Base-by-base conservation (phyloP, 306 rosid genomes). In the Prinsepia uniflora region DNA sequence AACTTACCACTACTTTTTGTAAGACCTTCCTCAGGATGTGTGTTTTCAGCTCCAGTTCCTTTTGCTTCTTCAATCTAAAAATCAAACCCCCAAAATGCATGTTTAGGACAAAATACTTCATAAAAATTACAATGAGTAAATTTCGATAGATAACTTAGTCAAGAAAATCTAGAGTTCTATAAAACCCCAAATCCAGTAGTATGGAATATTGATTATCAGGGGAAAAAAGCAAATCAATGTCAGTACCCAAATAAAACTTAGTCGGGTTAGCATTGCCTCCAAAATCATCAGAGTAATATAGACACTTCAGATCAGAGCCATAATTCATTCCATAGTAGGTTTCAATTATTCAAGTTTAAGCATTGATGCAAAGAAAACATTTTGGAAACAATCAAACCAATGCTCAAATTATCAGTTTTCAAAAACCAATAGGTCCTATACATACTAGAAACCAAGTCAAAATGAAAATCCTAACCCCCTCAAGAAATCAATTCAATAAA, bases 51-150 rank as follows among this genome's bases (percentile, higher is more conserved):
- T 71, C 64, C 82, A 67, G 36, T 77, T 55, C 22, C 34, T 72
- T 75, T 76, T 74, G 73, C 69, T 85, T 77, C 79, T 69, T 83
- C 89, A 66, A 75, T 80, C 96, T 93, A 85, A 80, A 24, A 83
- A 67, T 17, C 53, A 84, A 59, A 64, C 41, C 39, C 13, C 18
- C 39, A 13, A 65, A 30, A 30, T 30, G 36, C 4, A 30, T 30
- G 36, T 3, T 30, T 30, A 30, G 36, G 36, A 30, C 36, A 30
- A 30, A 30, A 30, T 3, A 30, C 4, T 30, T 30, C 36, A 30
- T 30, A 30, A 30, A 30, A 30, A 30, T 30, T 30, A 3, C 36
- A 30, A 30, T 30, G 36, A 30, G 36, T 30, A 30, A 30, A 30
- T 30, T 30, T 30, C 4, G 36, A 30, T 3, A 30, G 36, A 4